A percentile compares a stretch with the other conserved stretches of the same genome.
phyloP scores from a whole-genome alignment of 129 eudicot genomes.

The Escallonia rubra region DNA sequence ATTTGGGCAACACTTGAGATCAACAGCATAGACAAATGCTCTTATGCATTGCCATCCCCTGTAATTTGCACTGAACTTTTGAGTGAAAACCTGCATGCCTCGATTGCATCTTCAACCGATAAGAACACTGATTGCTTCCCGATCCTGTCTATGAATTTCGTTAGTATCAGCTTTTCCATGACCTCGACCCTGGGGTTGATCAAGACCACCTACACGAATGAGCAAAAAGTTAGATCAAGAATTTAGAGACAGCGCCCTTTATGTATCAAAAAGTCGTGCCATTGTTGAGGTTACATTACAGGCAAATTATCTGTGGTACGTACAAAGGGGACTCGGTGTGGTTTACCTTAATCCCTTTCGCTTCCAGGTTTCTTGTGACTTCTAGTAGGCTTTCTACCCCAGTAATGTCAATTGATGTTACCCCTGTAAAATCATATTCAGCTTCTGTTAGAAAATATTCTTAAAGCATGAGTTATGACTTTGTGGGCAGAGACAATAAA shows the following conservation, averaged over 20 bases:
- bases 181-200: constrained; percentile 81
- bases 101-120: constrained; percentile 72
- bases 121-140: constrained; percentile 65
- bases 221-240: not conserved
- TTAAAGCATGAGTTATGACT: not conserved
- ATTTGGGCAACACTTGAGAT: too few species aligned
- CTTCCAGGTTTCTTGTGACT: constrained; percentile 41
- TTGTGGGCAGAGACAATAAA: not conserved
- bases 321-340: not conserved
- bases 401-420: constrained; percentile 75
- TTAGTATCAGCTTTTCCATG: constrained; percentile 66
- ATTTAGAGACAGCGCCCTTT: too few species aligned
- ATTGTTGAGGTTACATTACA: too few species aligned
- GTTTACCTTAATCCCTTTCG: constrained; percentile 59
- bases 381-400: constrained; percentile 79
- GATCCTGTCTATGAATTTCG: constrained; percentile 56
- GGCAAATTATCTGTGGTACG: too few species aligned
- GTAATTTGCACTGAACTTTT: constrained; percentile 10
- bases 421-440: constrained; percentile 38
- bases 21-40: not conserved
- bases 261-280: not conserved
- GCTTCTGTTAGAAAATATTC: not conserved
- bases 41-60: not conserved
- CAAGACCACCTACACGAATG: constrained; percentile 41
- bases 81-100: constrained; percentile 50